phyloP scores from a whole-genome alignment of 495 filamentous ascomycete species.

The Cenococcum geophilum region DNA sequence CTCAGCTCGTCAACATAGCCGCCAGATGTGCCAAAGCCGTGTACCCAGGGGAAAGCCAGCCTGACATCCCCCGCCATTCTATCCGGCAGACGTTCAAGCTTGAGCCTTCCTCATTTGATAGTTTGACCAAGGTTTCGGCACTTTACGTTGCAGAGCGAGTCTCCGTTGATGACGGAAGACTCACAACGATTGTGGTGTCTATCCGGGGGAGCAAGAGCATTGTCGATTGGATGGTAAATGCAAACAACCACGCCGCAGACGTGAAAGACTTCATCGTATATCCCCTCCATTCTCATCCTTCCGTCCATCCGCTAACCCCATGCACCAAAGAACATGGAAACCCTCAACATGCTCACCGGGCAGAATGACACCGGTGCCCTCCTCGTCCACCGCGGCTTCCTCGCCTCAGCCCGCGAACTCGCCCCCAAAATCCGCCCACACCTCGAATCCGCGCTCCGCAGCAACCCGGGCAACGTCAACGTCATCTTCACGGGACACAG shows the following conservation, averaged over 20 bases:
- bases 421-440: not conserved
- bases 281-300: constrained; percentile 13
- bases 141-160: not conserved
- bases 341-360: not conserved
- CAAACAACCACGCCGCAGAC: not conserved
- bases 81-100: not conserved
- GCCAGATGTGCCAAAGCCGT: not conserved
- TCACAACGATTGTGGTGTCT: constrained; percentile 2
- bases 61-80: not conserved
- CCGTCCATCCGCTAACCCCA: not conserved
- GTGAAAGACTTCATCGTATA: constrained; percentile 3
- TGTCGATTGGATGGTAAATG: constrained; percentile 5
- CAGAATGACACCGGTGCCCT: not conserved
- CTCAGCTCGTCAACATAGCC: not conserved
- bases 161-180: constrained; percentile 1
- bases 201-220: not conserved
- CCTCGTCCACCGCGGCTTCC: not conserved
- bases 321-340: not conserved
- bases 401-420: not conserved
- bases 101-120: constrained; percentile 1
- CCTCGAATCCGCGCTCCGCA: not conserved
- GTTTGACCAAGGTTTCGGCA: not conserved
- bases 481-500: constrained; percentile 5
- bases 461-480: not conserved
- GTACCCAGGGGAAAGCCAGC: not conserved